Evolutionary conservation across 164 flowering plant species (phyloP).

Genomic region (Macadamia tetraphylla): DNA sequence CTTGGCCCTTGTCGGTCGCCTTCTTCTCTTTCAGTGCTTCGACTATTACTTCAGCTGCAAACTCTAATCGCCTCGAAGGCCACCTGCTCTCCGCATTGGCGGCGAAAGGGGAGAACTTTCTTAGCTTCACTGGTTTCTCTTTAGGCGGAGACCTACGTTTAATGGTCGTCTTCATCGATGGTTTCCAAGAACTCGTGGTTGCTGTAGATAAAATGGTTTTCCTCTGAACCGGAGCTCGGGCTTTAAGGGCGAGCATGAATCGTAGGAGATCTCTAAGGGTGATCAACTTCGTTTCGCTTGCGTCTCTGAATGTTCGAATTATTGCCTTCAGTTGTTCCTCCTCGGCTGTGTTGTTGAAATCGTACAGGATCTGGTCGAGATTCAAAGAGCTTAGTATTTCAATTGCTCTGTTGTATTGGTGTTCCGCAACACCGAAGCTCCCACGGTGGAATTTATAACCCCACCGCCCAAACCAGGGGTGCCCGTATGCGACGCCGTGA

Average conservation of each 20-base stretch:
- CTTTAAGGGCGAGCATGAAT: constrained; percentile 54
- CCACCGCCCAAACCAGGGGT: constrained; percentile 92
- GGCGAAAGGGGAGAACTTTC: constrained; percentile 17
- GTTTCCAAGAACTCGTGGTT: constrained; percentile 3
- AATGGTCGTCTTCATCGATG: constrained; percentile 3
- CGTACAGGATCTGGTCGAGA: constrained; percentile 39
- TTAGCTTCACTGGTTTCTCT: constrained; percentile 19
- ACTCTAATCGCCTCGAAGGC: constrained; percentile 41
- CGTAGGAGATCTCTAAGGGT: constrained; percentile 59
- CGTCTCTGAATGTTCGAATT: constrained; percentile 39
- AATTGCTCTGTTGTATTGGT: constrained; percentile 47
- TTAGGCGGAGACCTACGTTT: constrained; percentile 16
- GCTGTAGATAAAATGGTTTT: neutral
- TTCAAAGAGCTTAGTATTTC: constrained; percentile 46
- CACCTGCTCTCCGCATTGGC: constrained; percentile 32
- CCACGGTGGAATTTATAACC: constrained; percentile 68
- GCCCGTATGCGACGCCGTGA: constrained; percentile 71
- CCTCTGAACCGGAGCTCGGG: constrained; percentile 19
- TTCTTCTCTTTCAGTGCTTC: constrained; percentile 38
- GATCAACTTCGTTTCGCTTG: constrained; percentile 43
- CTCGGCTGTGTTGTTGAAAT: constrained; percentile 18
- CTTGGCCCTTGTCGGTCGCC: constrained; percentile 4
- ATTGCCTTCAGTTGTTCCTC: constrained; percentile 33
- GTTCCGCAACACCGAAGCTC: constrained; percentile 59
- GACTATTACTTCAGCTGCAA: constrained; percentile 43